These are phyloP conservation scores for Neurospora sp. DNA, from an alignment of 495 filamentous ascomycete genomes.

Conservation along the genomic window DNA sequence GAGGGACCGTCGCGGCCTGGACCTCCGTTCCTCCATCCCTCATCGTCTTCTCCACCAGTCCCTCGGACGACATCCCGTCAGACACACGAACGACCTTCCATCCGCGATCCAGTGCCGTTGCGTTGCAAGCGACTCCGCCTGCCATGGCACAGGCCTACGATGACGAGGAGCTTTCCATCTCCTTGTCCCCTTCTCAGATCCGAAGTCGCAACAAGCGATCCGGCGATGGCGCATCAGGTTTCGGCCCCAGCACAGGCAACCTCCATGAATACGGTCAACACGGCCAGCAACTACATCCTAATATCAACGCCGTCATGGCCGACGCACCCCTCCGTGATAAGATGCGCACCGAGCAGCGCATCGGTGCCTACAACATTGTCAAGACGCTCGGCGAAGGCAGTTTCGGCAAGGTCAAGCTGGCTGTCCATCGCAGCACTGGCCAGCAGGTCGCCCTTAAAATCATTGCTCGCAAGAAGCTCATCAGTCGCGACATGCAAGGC, in stretches of 20 bases:
- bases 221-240: slow-evolving; percentile 13
- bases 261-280: slow-evolving; percentile 16
- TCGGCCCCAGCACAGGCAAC: slow-evolving; percentile 16
- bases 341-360: slow-evolving; percentile 57
- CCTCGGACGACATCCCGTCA: slow-evolving; percentile 1
- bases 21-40: background rate
- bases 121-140: slow-evolving; percentile 2
- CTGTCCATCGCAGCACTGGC: slow-evolving; percentile 77
- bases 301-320: slow-evolving; percentile 20
- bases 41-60: background rate
- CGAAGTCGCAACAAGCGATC: slow-evolving; percentile 35
- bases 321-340: slow-evolving; percentile 28
- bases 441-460: slow-evolving; percentile 97
- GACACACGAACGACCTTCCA: background rate
- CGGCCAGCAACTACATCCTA: slow-evolving; percentile 11
- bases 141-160: slow-evolving; percentile 54
- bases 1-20: background rate
- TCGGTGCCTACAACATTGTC: slow-evolving; percentile 83
- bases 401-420: slow-evolving; percentile 97
- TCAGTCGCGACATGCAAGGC: slow-evolving; percentile 93
- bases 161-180: slow-evolving; percentile 88
- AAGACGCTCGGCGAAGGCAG: slow-evolving; percentile 91
- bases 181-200: slow-evolving; percentile 57
- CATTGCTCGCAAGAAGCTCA: slow-evolving; percentile 87
- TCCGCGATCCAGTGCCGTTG: background rate